Conservation (phyloP, 768 basidiomycete genomes). For the Russula foetens region DNA sequence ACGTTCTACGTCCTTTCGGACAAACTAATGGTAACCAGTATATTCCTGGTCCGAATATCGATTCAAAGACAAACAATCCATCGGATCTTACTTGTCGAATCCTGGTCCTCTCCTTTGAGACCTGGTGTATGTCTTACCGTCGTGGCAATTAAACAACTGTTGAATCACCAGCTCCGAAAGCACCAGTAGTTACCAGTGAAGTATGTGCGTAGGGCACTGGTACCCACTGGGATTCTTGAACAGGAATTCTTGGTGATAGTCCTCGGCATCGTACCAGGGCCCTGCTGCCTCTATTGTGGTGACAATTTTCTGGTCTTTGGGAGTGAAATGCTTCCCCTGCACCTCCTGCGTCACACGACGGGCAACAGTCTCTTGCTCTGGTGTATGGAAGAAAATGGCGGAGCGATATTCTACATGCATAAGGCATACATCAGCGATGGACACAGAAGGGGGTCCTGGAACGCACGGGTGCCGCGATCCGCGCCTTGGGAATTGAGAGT, state of each 20-base stretch:
- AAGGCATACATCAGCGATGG: background rate
- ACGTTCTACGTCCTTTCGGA: no score
- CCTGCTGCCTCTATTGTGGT: constrained; percentile 66
- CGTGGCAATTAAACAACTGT: background rate
- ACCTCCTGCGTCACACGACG: constrained; percentile 74
- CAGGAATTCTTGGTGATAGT: constrained; percentile 77
- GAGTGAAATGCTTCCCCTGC: constrained; percentile 73
- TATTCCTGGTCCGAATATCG: no score
- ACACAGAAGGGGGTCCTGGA: no score
- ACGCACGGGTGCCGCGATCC: constrained; percentile 72
- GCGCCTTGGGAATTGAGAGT: constrained; percentile 70
- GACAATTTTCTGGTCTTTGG: constrained; percentile 61
- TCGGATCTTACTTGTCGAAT: no score
- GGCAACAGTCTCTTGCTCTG: constrained; percentile 66
- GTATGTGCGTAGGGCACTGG: constrained; percentile 81
- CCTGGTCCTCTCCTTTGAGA: no score
- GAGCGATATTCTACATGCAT: constrained; percentile 74
- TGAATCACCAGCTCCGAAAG: background rate
- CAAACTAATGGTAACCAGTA: no score
- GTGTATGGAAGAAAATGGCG: constrained; percentile 74
- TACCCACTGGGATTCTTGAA: constrained; percentile 85
- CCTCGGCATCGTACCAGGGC: constrained; percentile 77
- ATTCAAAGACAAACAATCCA: no score
- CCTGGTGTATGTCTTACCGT: background rate
- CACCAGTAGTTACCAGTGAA: constrained; percentile 60